These are phyloP conservation scores for Fusarium sororula DNA, from an alignment of 2,329 filamentous ascomycete species.

Conservation along the genomic window DNA sequence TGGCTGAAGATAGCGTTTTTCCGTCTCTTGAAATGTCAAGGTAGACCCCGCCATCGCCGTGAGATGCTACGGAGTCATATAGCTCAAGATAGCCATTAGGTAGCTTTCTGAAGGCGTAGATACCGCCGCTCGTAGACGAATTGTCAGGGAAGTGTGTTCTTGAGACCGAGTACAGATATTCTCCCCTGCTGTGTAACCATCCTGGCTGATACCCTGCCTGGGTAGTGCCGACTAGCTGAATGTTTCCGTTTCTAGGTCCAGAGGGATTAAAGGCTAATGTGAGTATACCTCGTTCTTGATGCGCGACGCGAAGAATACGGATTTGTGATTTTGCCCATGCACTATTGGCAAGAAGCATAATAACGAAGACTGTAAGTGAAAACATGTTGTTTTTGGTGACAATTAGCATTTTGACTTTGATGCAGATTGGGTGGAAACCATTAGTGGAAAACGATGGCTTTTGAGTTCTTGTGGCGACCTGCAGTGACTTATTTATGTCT, in stretches of 20 bases:
- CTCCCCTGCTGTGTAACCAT: neutral
- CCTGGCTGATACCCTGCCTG: neutral
- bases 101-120: neutral
- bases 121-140: neutral
- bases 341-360: neutral
- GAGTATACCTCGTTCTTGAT: neutral
- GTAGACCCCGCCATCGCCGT: neutral
- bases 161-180: neutral
- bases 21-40: neutral
- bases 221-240: neutral
- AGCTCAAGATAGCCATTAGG: neutral
- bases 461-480: accelerated
- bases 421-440: accelerated
- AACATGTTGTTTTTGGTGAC: accelerated
- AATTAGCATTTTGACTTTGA: neutral
- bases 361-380: accelerated
- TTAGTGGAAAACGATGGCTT: accelerated
- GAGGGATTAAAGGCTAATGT: neutral
- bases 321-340: neutral
- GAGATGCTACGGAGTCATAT: neutral
- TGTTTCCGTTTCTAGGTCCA: neutral
- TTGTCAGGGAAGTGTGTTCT: neutral
- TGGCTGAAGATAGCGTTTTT: neutral
- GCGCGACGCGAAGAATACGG: neutral
- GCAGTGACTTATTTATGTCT: neutral